Percentiles rank a stretch among this genome's conserved stretches.
These are phyloP conservation scores for Exidia glandulosa DNA, from an alignment of 768 basidiomycete genomes.

Conservation along the genomic window DNA sequence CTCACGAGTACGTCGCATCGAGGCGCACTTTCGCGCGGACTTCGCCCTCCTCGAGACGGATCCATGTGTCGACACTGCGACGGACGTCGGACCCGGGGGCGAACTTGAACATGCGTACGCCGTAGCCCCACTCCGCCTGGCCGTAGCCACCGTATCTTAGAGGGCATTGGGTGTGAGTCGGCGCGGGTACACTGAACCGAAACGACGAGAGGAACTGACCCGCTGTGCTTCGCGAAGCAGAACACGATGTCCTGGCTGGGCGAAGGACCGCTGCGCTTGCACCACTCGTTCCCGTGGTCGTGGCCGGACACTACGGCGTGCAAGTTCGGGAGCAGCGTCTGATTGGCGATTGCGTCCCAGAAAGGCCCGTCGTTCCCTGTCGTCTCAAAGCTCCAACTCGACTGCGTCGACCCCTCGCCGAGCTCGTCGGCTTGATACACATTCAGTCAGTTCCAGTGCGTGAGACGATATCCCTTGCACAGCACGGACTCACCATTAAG, in stretches of 20 bases:
- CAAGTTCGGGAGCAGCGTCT: slow-evolving; percentile 49
- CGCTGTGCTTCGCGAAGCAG: slow-evolving; percentile 66
- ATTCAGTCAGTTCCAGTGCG: not conserved
- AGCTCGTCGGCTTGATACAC: slow-evolving; percentile 38
- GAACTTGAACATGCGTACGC: slow-evolving; percentile 55
- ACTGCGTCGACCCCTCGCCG: slow-evolving; percentile 49
- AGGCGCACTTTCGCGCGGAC: slow-evolving; percentile 43
- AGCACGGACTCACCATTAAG: slow-evolving; percentile 24
- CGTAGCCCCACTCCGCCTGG: slow-evolving; percentile 44
- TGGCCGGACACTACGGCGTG: slow-evolving; percentile 63
- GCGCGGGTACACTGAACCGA: too few relatives aligned
- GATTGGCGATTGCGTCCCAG: slow-evolving; percentile 51
- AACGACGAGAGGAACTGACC: too few relatives aligned
- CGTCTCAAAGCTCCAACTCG: slow-evolving; percentile 24
- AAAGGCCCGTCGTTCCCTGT: slow-evolving; percentile 44
- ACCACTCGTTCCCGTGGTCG: slow-evolving; percentile 77
- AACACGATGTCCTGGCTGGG: slow-evolving; percentile 46
- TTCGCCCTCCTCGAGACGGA: slow-evolving; percentile 49
- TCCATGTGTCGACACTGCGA: slow-evolving; percentile 46
- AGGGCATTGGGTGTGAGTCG: too few relatives aligned
- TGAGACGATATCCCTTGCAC: too few relatives aligned
- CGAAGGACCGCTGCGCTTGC: slow-evolving; percentile 36
- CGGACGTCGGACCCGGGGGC: slow-evolving; percentile 31
- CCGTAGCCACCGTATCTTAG: slow-evolving; percentile 62
- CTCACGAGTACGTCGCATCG: slow-evolving; percentile 6